These are phyloP conservation scores for Nigrospora sphaerica DNA, from an alignment of 2,329 filamentous ascomycete species.

Conservation along the genomic window DNA sequence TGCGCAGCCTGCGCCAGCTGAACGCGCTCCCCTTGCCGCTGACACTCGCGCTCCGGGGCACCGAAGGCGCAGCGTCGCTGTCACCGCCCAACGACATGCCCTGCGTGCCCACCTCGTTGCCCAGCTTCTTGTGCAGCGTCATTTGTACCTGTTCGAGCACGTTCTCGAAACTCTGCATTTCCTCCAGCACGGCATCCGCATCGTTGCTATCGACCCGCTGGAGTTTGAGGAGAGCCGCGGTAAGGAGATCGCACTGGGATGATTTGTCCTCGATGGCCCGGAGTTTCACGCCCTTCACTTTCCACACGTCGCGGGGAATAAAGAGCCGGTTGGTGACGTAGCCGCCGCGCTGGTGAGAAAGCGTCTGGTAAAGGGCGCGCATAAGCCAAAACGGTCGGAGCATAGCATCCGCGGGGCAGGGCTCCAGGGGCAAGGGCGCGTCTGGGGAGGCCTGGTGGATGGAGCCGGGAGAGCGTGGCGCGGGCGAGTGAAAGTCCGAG, in stretches of 20 bases:
- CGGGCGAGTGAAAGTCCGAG: constrained; percentile 64
- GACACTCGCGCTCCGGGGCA: constrained; percentile 52
- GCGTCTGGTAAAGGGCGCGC: constrained; percentile 86
- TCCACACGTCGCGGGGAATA: constrained; percentile 87
- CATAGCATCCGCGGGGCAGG: constrained; percentile 82
- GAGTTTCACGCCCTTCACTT: constrained; percentile 87
- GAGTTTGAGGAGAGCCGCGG: constrained; percentile 79
- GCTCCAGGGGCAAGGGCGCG: constrained; percentile 73
- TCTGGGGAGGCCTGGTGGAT: constrained; percentile 56
- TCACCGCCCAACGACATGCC: constrained; percentile 36
- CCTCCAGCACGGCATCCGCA: constrained; percentile 84
- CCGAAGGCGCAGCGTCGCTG: constrained; percentile 27
- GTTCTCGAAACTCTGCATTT: constrained; percentile 84
- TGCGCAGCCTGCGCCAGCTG: constrained; percentile 83
- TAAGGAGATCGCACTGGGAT: constrained; percentile 82
- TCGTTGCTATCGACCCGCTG: constrained; percentile 80
- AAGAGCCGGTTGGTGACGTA: constrained; percentile 91
- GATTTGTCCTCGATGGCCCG: constrained; percentile 92
- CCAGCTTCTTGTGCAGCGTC: constrained; percentile 72
- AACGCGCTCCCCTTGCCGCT: constrained; percentile 73
- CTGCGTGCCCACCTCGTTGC: constrained; percentile 85
- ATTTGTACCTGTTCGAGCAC: constrained; percentile 81
- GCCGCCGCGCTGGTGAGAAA: constrained; percentile 84
- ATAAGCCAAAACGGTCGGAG: constrained; percentile 98
- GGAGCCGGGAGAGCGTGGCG: constrained; percentile 53